Conservation (phyloP, 2,329 filamentous ascomycete species). For the Metarhizium rileyi region DNA sequence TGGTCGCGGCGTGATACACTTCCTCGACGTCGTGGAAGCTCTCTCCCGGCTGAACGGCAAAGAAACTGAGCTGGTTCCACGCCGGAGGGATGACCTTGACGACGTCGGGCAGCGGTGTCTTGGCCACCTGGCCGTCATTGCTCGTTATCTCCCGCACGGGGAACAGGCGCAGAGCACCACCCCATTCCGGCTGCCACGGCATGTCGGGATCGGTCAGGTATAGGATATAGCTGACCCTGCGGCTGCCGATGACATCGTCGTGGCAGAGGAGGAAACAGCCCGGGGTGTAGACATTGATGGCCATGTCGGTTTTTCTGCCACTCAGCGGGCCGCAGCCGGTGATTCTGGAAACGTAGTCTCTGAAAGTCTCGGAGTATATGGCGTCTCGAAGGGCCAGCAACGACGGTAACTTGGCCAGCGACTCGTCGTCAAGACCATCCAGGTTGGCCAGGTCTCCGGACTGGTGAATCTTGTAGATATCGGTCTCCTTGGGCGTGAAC, state of each 20-base stretch:
- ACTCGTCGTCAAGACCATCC: slow-evolving; percentile 81
- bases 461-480: slow-evolving; percentile 99
- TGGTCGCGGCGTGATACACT: slow-evolving; percentile 65
- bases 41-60: slow-evolving; percentile 94
- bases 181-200: slow-evolving; percentile 86
- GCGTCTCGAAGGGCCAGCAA: slow-evolving; percentile 89
- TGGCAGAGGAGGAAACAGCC: slow-evolving; percentile 94
- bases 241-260: slow-evolving; percentile 96
- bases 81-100: slow-evolving; percentile 81
- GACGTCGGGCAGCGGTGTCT: slow-evolving; percentile 69
- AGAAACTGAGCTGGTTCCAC: slow-evolving; percentile 97
- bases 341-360: slow-evolving; percentile 78
- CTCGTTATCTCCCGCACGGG: slow-evolving; percentile 53
- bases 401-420: slow-evolving; percentile 76
- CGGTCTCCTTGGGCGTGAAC: slow-evolving; percentile 97
- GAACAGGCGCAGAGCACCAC: slow-evolving; percentile 81
- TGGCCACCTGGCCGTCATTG: slow-evolving; percentile 63
- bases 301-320: slow-evolving; percentile 95
- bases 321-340: slow-evolving; percentile 81
- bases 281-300: slow-evolving; percentile 96
- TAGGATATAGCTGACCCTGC: slow-evolving; percentile 91
- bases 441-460: slow-evolving; percentile 95
- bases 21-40: slow-evolving; percentile 99
- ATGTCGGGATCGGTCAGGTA: slow-evolving; percentile 89
- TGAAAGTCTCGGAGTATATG: slow-evolving; percentile 82